These are phyloP conservation scores for Sporothrix brunneoviolacea DNA, from an alignment of 2,329 filamentous ascomycete genomes.

Conservation along the genomic window DNA sequence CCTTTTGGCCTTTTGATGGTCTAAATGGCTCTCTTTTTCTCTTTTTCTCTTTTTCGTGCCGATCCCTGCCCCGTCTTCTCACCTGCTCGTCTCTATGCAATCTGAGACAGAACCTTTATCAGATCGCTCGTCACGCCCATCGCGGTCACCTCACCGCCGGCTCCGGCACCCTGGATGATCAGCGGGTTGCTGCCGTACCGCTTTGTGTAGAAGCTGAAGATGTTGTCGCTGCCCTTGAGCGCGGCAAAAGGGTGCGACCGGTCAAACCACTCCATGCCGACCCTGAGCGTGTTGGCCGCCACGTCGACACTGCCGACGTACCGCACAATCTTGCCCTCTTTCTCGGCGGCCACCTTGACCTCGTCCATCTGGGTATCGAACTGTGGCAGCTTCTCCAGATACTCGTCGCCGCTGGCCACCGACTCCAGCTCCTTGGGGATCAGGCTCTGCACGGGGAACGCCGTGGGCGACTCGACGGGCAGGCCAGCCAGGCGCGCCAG, in stretches of 20 bases:
- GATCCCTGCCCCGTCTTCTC: background rate
- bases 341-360: slow-evolving; percentile 76
- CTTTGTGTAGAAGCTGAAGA: slow-evolving; percentile 97
- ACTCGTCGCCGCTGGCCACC: slow-evolving; percentile 72
- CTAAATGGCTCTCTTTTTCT: background rate
- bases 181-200: slow-evolving; percentile 86
- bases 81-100: slow-evolving; percentile 40
- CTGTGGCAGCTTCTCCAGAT: slow-evolving; percentile 69
- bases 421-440: slow-evolving; percentile 83
- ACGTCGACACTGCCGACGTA: slow-evolving; percentile 94
- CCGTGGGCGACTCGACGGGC: slow-evolving; percentile 71
- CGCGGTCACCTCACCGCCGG: slow-evolving; percentile 90
- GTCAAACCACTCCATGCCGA: slow-evolving; percentile 86
- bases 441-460: slow-evolving; percentile 89
- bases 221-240: slow-evolving; percentile 96
- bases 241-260: slow-evolving; percentile 85
- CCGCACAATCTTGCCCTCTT: slow-evolving; percentile 82
- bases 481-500: slow-evolving; percentile 80
- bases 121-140: slow-evolving; percentile 96
- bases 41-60: background rate
- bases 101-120: slow-evolving; percentile 74
- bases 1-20: too few species aligned
- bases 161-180: slow-evolving; percentile 90
- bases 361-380: slow-evolving; percentile 90
- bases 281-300: slow-evolving; percentile 72